Conservation (phyloP, 1,139 yeast species). For the Taiozyma sp. region DNA sequence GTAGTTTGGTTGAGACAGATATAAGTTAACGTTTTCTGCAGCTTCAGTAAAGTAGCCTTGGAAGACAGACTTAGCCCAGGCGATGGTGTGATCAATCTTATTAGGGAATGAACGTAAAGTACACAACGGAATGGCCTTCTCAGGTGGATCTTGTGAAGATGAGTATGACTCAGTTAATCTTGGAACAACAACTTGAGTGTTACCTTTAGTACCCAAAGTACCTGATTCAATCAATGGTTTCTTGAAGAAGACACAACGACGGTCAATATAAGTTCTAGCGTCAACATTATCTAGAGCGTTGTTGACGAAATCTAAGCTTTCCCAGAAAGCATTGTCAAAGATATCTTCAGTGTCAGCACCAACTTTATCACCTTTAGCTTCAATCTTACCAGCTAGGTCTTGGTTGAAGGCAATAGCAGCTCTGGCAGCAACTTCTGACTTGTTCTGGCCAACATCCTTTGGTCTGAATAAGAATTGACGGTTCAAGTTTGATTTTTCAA, state of each 20-base stretch:
- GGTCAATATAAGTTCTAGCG: slow-evolving; percentile 95
- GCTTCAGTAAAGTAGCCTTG: slow-evolving; percentile 90
- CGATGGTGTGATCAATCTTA: slow-evolving; percentile 97
- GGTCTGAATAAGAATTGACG: slow-evolving; percentile 95
- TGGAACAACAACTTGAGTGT: slow-evolving; percentile 94
- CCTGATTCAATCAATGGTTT: slow-evolving; percentile 95
- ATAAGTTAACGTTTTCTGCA: slow-evolving; percentile 89
- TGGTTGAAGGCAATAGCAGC: slow-evolving; percentile 88
- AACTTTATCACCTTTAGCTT: slow-evolving; percentile 76
- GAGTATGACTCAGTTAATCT: slow-evolving; percentile 91
- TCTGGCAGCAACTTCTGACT: slow-evolving; percentile 83
- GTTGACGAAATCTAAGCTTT: slow-evolving; percentile 75
- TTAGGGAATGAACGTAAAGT: slow-evolving; percentile 96
- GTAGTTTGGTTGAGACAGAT: slow-evolving; percentile 86
- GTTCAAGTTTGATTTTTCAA: slow-evolving; percentile 91
- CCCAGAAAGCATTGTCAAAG: slow-evolving; percentile 88
- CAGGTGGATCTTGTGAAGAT: slow-evolving; percentile 98
- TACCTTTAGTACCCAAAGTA: slow-evolving; percentile 97
- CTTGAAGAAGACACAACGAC: slow-evolving; percentile 90
- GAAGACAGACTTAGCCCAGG: slow-evolving; percentile 96
- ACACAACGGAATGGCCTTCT: slow-evolving; percentile 93
- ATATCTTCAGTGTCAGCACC: slow-evolving; percentile 89
- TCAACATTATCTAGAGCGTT: slow-evolving; percentile 97
- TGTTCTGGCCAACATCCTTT: slow-evolving; percentile 86
- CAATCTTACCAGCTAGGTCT: slow-evolving; percentile 71